Percentiles rank a stretch among this genome's conserved stretches.
These are phyloP conservation scores for Hypoxylon rickii DNA, from an alignment of 495 filamentous ascomycete genomes.

Conservation along the genomic window DNA sequence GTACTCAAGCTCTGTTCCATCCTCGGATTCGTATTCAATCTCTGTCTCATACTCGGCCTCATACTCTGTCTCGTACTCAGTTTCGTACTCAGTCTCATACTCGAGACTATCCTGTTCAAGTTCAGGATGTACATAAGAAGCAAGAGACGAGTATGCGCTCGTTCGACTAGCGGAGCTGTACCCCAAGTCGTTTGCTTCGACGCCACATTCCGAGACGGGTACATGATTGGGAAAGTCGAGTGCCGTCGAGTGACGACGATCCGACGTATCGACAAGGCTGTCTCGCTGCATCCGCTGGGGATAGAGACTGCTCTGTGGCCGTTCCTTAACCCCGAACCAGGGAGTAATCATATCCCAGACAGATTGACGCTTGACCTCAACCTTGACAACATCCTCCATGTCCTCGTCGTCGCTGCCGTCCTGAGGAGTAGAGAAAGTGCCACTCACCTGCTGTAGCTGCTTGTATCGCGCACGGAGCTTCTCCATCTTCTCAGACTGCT, in stretches of 20 bases:
- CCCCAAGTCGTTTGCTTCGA: background rate
- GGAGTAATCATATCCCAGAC: constrained; percentile 25
- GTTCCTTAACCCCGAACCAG: constrained; percentile 14
- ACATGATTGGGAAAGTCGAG: background rate
- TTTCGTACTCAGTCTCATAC: too few relatives aligned
- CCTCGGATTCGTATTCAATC: too few relatives aligned
- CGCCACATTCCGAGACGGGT: background rate
- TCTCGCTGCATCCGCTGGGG: constrained; percentile 10
- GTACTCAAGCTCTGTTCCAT: too few relatives aligned
- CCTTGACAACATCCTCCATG: constrained; percentile 15
- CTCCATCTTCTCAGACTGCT: constrained; percentile 52
- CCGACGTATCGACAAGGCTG: constrained; percentile 10
- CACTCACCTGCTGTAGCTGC: constrained; percentile 54
- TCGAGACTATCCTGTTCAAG: too few relatives aligned
- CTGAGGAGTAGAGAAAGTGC: background rate
- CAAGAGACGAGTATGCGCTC: too few relatives aligned
- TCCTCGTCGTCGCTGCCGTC: constrained; percentile 15
- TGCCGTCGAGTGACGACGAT: constrained; percentile 9
- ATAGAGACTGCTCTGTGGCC: constrained; percentile 19
- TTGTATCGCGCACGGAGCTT: constrained; percentile 52
- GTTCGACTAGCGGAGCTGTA: too few relatives aligned
- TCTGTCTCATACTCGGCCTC: too few relatives aligned
- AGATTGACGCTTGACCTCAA: constrained; percentile 26
- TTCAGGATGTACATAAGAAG: too few relatives aligned
- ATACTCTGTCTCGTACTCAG: too few relatives aligned